These are phyloP conservation scores for Rubia yunnanensis DNA, from an alignment of 257 asterid genomes.

Conservation along the genomic window DNA sequence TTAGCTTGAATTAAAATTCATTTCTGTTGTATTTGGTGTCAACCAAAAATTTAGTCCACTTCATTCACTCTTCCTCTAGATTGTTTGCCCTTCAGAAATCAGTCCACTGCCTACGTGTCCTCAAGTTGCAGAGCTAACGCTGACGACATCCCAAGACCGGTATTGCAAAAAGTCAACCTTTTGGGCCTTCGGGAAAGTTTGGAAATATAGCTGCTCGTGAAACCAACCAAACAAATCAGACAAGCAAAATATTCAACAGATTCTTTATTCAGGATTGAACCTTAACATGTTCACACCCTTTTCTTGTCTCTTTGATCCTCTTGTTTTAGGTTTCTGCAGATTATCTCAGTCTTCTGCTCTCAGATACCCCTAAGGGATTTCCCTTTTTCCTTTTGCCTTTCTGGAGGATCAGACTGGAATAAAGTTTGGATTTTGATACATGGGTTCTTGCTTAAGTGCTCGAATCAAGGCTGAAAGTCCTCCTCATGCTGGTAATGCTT, in stretches of 20 bases:
- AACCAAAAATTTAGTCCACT: neutral
- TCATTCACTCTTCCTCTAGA: neutral
- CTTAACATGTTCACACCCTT: constrained; percentile 27
- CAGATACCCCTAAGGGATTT: neutral
- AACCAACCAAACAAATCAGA: constrained; percentile 29
- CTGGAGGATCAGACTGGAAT: neutral
- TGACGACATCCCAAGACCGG: constrained; percentile 6
- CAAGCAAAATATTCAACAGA: constrained; percentile 12
- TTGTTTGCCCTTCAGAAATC: neutral
- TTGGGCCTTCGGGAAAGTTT: constrained; percentile 14
- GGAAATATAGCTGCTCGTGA: constrained; percentile 40
- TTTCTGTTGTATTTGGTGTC: neutral
- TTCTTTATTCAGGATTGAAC: constrained; percentile 3
- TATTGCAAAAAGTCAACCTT: constrained; percentile 14
- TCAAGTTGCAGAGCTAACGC: constrained; percentile 15
- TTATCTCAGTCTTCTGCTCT: neutral
- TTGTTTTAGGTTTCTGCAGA: neutral
- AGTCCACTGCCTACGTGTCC: constrained; percentile 7
- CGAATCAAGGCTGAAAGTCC: constrained; percentile 66
- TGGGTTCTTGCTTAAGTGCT: constrained; percentile 78
- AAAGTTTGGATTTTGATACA: constrained; percentile 14
- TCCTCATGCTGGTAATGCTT: constrained; percentile 49
- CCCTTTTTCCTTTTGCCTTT: neutral
- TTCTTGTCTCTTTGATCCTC: constrained; percentile 10
- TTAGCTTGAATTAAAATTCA: too few species aligned